Conservation (phyloP, 768 basidiomycete genomes). For the Boletus pseudopeckii region DNA sequence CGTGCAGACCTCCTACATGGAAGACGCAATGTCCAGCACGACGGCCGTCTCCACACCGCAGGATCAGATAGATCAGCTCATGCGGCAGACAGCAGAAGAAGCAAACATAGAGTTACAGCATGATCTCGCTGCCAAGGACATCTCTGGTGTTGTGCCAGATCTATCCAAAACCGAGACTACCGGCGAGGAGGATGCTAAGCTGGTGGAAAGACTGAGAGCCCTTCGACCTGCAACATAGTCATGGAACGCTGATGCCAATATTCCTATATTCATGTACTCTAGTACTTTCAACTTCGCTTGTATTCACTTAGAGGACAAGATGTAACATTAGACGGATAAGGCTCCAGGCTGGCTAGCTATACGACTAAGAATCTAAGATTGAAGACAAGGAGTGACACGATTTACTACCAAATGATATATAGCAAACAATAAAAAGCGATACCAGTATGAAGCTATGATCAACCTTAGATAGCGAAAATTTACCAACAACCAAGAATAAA, state of each 20-base stretch:
- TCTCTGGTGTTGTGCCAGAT: conserved; percentile 54
- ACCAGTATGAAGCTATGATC: conserved; percentile 12
- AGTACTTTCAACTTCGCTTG: neutral
- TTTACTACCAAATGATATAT: conserved; percentile 6
- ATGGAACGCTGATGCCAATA: neutral
- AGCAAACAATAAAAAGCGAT: conserved; percentile 20
- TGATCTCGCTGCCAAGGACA: conserved; percentile 68
- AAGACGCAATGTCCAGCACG: conserved; percentile 90
- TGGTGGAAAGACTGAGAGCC: conserved; percentile 87
- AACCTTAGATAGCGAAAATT: conserved; percentile 27
- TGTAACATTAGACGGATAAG: conserved; percentile 9
- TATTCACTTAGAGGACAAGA: conserved; percentile 1
- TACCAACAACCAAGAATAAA: conserved; percentile 20
- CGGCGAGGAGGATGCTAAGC: conserved; percentile 73
- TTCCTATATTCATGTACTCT: conserved; percentile 15
- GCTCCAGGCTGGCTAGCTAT: conserved; percentile 6
- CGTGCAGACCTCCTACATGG: conserved; percentile 98
- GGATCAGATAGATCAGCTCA: conserved; percentile 90
- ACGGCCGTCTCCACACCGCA: conserved; percentile 93
- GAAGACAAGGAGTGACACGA: conserved; percentile 15
- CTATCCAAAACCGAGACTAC: conserved; percentile 48
- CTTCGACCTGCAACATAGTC: conserved; percentile 69
- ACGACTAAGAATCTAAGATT: neutral
- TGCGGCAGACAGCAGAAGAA: conserved; percentile 95
- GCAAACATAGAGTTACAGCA: conserved; percentile 94